Base-by-base conservation (phyloP, 2,329 filamentous ascomycete genomes). In the Arachnomyces sp. region DNA sequence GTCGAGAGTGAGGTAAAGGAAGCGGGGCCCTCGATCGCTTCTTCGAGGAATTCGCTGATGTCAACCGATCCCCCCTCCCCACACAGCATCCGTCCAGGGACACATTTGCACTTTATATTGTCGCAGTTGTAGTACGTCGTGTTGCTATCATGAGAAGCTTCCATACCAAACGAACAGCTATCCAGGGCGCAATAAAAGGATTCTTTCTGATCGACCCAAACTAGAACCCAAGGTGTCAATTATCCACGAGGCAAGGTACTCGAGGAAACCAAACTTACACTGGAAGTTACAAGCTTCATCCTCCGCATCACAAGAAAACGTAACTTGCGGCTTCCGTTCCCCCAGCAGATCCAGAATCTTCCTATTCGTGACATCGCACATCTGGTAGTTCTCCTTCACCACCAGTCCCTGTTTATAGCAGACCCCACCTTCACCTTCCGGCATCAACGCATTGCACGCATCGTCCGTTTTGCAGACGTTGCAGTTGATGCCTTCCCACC, bases 401-500 rank as follows among this genome's bases (percentile, higher is more conserved):
- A 93, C 82, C 50, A 94, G 79, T 34, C 90, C 90, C 51, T 90
- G 82, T 56, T 85, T 82, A 60, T 95, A 96, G 67, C 92, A 98
- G 8, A 94, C 81, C 25, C 88, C 92, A 34, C 82, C 87, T 45
- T 86, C 76, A 3, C 77, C 77, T 11, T 82, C 79, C 3, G 86
- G 85, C 81, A 94, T 94, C 64, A 98, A 70, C 28, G 85, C 81
- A 59, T 92, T 79, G 57, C 92, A 98, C 12, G 84, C 89, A 50
- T 82, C 71, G 59, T 96, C 74, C 3, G 80, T 79, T 45, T 82
- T 80, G 65, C 92, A 98, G 42, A 98, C 86, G 55, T 92, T 98
- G 76, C 92, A 98, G 70, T 98, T 98, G 67, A 98, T 90, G 48
- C 92, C 92, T 31, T 77, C 77, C 92, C 92, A 98, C 41, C 92